Evolutionary conservation across 805 yeast genomes (phyloP).

Genomic region (Danielia oregonensis): DNA sequence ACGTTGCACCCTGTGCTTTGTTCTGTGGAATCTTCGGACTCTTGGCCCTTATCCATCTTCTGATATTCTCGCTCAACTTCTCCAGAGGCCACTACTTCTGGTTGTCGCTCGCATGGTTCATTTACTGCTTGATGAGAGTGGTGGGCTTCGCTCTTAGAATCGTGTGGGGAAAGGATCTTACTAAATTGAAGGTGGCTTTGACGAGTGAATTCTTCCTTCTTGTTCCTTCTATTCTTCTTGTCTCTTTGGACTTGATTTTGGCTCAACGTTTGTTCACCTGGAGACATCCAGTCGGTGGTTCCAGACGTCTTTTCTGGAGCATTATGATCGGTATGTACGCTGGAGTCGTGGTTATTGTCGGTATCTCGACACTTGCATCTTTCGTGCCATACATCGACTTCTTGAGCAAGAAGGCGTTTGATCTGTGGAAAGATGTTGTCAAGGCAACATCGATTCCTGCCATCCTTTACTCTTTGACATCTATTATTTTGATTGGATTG

Average conservation of each 20-base stretch:
- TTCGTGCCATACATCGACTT: conserved; percentile 16
- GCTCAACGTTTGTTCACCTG: conserved; percentile 24
- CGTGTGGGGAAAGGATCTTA: conserved; percentile 15
- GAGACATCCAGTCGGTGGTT: conserved; percentile 25
- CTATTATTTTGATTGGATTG: conserved; percentile 44
- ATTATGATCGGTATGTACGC: conserved; percentile 17
- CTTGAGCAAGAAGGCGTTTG: conserved; percentile 13
- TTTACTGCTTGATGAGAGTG: conserved; percentile 12
- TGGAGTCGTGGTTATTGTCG: conserved; percentile 14
- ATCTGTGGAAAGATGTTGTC: conserved; percentile 23
- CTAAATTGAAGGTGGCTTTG: conserved; percentile 13
- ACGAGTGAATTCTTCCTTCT: conserved; percentile 16
- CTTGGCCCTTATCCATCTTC: conserved; percentile 12
- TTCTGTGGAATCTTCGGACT: conserved; percentile 16
- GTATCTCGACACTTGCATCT: conserved; percentile 15
- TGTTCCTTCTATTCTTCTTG: conserved; percentile 16
- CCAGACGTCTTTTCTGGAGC: conserved; percentile 17
- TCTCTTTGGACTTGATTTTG: conserved; percentile 18
- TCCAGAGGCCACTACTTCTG: conserved; percentile 20
- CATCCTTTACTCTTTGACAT: conserved; percentile 48
- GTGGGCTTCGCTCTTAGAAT: conserved; percentile 16
- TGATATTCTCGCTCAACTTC: conserved; percentile 14
- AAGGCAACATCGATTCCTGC: conserved; percentile 29
- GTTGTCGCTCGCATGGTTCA: conserved; percentile 16
- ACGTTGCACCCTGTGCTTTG: conserved; percentile 16